Percentiles rank a stretch among this genome's conserved stretches.
Evolutionary conservation across 129 eudicot species (phyloP).

Genomic region (Chrysanthemum seticuspe): DNA sequence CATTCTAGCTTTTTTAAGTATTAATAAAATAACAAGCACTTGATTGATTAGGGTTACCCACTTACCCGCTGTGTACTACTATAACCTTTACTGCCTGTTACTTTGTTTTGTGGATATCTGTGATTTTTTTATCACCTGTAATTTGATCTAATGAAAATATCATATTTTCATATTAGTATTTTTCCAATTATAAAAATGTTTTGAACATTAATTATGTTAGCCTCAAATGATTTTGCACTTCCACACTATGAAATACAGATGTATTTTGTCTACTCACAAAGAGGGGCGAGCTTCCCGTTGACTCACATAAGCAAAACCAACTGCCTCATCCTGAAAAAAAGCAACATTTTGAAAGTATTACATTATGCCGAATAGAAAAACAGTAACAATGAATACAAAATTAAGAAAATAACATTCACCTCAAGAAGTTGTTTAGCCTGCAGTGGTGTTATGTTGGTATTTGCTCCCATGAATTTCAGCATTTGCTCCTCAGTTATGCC

Average conservation of each 20-base stretch:
- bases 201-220: not conserved
- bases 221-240: slow-evolving; percentile 20
- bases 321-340: slow-evolving; percentile 68
- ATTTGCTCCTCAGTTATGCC: slow-evolving; percentile 99
- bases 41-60: not conserved
- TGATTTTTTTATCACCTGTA: not conserved
- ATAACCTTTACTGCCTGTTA: slow-evolving; percentile 8
- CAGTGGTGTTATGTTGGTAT: slow-evolving; percentile 61
- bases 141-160: not conserved
- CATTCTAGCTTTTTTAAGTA: not conserved
- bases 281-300: slow-evolving; percentile 97
- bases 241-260: not conserved
- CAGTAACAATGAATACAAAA: slow-evolving; percentile 19
- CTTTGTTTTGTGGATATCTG: slow-evolving; percentile 2
- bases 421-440: slow-evolving; percentile 95
- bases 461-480: slow-evolving; percentile 97
- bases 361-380: slow-evolving; percentile 1
- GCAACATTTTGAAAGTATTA: not conserved
- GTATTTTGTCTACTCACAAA: slow-evolving; percentile 54
- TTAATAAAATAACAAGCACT: not conserved
- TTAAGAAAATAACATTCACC: slow-evolving; percentile 41
- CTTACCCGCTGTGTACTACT: not conserved
- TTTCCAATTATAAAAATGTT: slow-evolving; percentile 4
- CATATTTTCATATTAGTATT: not conserved
- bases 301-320: slow-evolving; percentile 92